Percentiles rank a stretch among this genome's conserved stretches.
These are phyloP conservation scores for Fusarium sp. DNA, from an alignment of 2,329 filamentous ascomycete species.

Conservation along the genomic window DNA sequence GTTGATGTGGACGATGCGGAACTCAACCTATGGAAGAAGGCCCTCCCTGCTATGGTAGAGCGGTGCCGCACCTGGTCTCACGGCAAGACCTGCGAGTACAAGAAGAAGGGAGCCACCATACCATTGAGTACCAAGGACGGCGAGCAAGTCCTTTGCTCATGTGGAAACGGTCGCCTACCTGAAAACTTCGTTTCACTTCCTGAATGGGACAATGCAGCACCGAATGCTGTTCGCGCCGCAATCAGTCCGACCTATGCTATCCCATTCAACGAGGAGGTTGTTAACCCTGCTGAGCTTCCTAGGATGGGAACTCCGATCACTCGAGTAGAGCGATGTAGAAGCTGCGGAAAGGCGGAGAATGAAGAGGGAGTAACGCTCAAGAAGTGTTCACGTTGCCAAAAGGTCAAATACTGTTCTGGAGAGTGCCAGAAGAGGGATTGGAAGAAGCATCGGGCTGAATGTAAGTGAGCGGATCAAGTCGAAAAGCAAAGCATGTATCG, in stretches of 20 bases:
- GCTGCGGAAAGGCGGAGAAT: slow-evolving; percentile 53
- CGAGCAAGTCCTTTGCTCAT: slow-evolving; percentile 58
- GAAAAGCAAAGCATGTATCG: background rate
- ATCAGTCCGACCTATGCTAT: slow-evolving; percentile 67
- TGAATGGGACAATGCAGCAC: slow-evolving; percentile 57
- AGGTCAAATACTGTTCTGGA: slow-evolving; percentile 62
- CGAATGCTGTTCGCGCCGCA: slow-evolving; percentile 65
- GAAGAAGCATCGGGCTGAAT: slow-evolving; percentile 63
- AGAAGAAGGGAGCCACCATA: slow-evolving; percentile 49
- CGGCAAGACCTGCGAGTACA: slow-evolving; percentile 58
- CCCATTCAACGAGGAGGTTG: slow-evolving; percentile 57
- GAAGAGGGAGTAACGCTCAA: slow-evolving; percentile 52
- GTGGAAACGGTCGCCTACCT: slow-evolving; percentile 59
- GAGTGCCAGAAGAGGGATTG: slow-evolving; percentile 68
- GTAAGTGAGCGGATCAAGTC: slow-evolving; percentile 42
- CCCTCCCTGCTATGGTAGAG: slow-evolving; percentile 60
- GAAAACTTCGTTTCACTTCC: slow-evolving; percentile 56
- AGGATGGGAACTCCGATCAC: slow-evolving; percentile 9
- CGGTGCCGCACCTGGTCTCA: slow-evolving; percentile 64
- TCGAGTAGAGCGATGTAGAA: slow-evolving; percentile 50
- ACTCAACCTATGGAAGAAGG: slow-evolving; percentile 64
- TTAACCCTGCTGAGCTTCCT: slow-evolving; percentile 47
- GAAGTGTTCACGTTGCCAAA: slow-evolving; percentile 60
- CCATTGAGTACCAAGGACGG: slow-evolving; percentile 56
- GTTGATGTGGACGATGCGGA: slow-evolving; percentile 67